Percentiles rank a stretch among this genome's conserved stretches.
Evolutionary conservation across 2,329 filamentous ascomycete genomes (phyloP).

Genomic region (Akanthomyces uredinophilus): DNA sequence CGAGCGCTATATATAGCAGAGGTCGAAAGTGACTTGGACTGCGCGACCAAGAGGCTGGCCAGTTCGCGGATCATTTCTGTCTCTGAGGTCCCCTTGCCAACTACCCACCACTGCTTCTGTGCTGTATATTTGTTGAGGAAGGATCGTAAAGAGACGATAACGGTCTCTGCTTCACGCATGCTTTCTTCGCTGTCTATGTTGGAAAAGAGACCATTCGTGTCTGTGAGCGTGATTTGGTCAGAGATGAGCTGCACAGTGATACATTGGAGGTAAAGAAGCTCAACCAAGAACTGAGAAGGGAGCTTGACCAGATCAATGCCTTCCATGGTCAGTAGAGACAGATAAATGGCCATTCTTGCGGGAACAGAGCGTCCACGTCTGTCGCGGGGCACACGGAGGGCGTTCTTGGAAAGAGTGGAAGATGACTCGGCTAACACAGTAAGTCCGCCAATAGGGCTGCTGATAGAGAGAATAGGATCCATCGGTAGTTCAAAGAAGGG

Average conservation of each 20-base stretch:
- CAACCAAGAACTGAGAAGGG: conserved; percentile 38
- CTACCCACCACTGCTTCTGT: conserved; percentile 34
- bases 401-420: conserved; percentile 15
- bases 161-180: conserved; percentile 36
- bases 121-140: conserved; percentile 31
- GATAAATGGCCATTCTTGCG: conserved; percentile 70
- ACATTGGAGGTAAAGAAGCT: conserved; percentile 47
- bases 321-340: conserved; percentile 49
- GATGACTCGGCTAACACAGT: conserved; percentile 54
- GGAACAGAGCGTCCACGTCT: conserved; percentile 65
- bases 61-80: conserved; percentile 37
- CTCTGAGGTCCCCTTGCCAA: conserved; percentile 27
- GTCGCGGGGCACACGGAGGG: conserved; percentile 49
- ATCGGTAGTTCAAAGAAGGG: conserved; percentile 47
- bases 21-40: conserved; percentile 37
- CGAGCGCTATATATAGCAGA: conserved; percentile 49
- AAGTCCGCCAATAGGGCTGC: conserved; percentile 65
- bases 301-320: conserved; percentile 35
- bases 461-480: conserved; percentile 65
- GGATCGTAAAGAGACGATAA: conserved; percentile 37
- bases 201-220: conserved; percentile 43
- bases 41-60: conserved; percentile 39
- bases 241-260: conserved; percentile 47
- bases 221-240: conserved; percentile 47
- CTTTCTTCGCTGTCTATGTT: conserved; percentile 32